Conservation (phyloP, 257 asterid genomes). For the Gentiana straminea region DNA sequence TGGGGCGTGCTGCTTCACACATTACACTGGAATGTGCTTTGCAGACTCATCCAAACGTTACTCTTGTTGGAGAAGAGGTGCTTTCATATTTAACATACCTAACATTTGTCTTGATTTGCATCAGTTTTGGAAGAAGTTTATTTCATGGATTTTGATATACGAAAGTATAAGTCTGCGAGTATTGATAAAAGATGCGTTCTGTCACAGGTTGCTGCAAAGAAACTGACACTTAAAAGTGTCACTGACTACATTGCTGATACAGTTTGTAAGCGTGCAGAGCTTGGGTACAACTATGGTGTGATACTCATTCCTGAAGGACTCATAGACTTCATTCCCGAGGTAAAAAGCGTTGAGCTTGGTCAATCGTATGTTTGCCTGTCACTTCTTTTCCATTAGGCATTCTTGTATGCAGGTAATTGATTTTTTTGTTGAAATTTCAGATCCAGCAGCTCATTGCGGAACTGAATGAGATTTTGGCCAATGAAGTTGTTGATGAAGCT, state of each 20-base stretch:
- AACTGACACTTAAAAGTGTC: conserved; percentile 73
- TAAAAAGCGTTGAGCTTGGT: conserved; percentile 13
- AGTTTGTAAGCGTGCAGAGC: conserved; percentile 77
- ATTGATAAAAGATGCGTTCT: not conserved
- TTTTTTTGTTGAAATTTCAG: conserved; percentile 32
- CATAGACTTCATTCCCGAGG: conserved; percentile 99
- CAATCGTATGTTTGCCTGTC: not conserved
- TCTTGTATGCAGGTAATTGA: too few relatives aligned
- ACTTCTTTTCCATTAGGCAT: not conserved
- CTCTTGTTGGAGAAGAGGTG: conserved; percentile 99
- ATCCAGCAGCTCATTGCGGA: conserved; percentile 90
- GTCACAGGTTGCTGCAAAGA: conserved; percentile 81
- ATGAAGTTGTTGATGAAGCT: conserved; percentile 88
- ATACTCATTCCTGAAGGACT: conserved; percentile 97
- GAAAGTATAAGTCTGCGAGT: not conserved
- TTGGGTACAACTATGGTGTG: conserved; percentile 92
- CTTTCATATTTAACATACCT: not conserved
- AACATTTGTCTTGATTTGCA: not conserved
- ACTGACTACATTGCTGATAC: conserved; percentile 81
- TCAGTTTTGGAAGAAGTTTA: not conserved
- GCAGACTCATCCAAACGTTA: conserved; percentile 94
- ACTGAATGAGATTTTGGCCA: conserved; percentile 90
- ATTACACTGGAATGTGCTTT: conserved; percentile 94
- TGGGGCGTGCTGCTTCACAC: conserved; percentile 99
- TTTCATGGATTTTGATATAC: not conserved